Conservation (phyloP, 176 grass and related monocot species). For the bread wheat (Triticum aestivum) region IWGSC_CS_RefSeq_v2.1 NC_057807.1:372713424-372713923, state of each 20-base stretch:
- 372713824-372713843: neutral
- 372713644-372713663: constrained; percentile 77
- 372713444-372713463: neutral
- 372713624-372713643: constrained; percentile 62
- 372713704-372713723: constrained; percentile 4
- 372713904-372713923: neutral
- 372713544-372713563: constrained; percentile 63
- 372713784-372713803: neutral
- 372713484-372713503: neutral
- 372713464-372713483: neutral
- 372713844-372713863: neutral
- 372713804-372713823: neutral
- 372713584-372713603: neutral
- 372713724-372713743: too few species aligned
- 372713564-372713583: constrained; percentile 23
- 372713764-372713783: neutral
- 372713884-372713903: constrained; percentile 17
- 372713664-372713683: constrained; percentile 3
- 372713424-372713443: too few species aligned
- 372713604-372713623: constrained; percentile 29
- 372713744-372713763: neutral
- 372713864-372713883: neutral
- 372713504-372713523: neutral
- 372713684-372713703: constrained; percentile 16
- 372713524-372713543: neutral